phyloP scores from a whole-genome alignment of 352 stramenopile species.

The Globisporangium uncinulatum region DNA sequence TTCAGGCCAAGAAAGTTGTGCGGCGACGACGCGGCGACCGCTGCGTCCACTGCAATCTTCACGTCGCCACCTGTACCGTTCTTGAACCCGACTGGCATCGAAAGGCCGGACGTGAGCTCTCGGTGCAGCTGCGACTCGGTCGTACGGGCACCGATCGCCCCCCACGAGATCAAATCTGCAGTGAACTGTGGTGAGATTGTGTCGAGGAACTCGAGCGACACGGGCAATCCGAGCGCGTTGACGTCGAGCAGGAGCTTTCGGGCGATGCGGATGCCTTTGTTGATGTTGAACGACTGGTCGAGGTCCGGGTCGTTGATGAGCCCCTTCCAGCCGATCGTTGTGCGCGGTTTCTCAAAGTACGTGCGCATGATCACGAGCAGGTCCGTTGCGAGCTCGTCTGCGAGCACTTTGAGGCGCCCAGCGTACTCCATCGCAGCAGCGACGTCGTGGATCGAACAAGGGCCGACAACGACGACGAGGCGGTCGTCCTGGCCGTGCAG shows the following conservation, averaged over 20 bases:
- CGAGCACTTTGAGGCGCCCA: slow-evolving; percentile 51
- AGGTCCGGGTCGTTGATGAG: slow-evolving; percentile 90
- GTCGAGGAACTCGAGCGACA: slow-evolving; percentile 85
- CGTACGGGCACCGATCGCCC: slow-evolving; percentile 84
- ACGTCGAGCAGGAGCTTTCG: slow-evolving; percentile 79
- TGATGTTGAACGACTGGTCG: slow-evolving; percentile 89
- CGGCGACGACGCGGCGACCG: slow-evolving; percentile 72
- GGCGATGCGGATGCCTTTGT: slow-evolving; percentile 82
- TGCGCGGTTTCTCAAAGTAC: slow-evolving; percentile 90
- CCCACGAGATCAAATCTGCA: slow-evolving; percentile 85
- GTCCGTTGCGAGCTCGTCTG: slow-evolving; percentile 74
- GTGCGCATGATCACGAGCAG: slow-evolving; percentile 88
- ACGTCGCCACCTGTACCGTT: slow-evolving; percentile 85
- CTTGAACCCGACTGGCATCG: slow-evolving; percentile 90
- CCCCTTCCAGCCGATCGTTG: slow-evolving; percentile 87
- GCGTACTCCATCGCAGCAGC: slow-evolving; percentile 84
- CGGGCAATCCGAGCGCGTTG: slow-evolving; percentile 81
- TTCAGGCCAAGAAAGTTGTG: slow-evolving; percentile 88
- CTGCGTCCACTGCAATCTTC: slow-evolving; percentile 82
- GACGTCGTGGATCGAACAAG: slow-evolving; percentile 88
- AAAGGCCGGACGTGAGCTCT: slow-evolving; percentile 85
- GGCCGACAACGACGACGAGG: slow-evolving; percentile 77
- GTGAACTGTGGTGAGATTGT: slow-evolving; percentile 91
- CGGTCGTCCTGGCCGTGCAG: slow-evolving; percentile 79
- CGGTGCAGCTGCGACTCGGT: slow-evolving; percentile 89